Conservation (phyloP, 257 asterid species). For the Nemophila menziesii region DNA sequence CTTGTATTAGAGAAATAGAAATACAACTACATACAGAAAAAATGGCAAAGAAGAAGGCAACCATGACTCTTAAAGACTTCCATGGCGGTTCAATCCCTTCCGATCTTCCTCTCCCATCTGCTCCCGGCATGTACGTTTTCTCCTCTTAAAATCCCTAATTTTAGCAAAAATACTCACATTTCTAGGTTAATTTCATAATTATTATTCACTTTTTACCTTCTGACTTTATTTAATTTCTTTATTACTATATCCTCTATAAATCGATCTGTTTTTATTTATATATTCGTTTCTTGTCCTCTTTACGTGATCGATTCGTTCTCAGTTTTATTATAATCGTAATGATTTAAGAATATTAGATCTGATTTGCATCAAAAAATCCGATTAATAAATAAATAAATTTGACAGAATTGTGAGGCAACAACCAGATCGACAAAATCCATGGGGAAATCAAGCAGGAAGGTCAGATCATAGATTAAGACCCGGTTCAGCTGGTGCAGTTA, state of each 20-base stretch:
- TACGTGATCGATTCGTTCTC: not conserved
- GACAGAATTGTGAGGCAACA: slow-evolving; percentile 54
- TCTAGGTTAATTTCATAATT: not conserved
- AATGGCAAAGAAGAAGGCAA: slow-evolving; percentile 90
- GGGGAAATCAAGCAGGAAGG: slow-evolving; percentile 67
- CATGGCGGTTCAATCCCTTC: slow-evolving; percentile 97
- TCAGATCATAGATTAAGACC: slow-evolving; percentile 64
- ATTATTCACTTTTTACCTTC: not conserved
- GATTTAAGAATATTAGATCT: not conserved
- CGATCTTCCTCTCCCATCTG: slow-evolving; percentile 88
- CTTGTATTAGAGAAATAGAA: not conserved
- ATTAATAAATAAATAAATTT: slow-evolving; percentile 6
- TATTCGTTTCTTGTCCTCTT: not conserved
- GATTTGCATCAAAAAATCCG: not conserved
- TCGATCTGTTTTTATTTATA: not conserved
- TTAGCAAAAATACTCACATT: not conserved
- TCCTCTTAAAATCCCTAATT: not conserved
- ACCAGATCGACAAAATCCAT: slow-evolving; percentile 54
- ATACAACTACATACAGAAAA: not conserved
- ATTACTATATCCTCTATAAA: not conserved
- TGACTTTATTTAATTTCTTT: not conserved
- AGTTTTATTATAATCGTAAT: not conserved
- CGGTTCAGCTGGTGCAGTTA: slow-evolving; percentile 62
- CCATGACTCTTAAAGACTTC: slow-evolving; percentile 90
- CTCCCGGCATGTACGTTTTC: slow-evolving; percentile 81